Evolutionary conservation across 495 filamentous ascomycete species (phyloP).

Genomic region (Stereocaulon alpinum): DNA sequence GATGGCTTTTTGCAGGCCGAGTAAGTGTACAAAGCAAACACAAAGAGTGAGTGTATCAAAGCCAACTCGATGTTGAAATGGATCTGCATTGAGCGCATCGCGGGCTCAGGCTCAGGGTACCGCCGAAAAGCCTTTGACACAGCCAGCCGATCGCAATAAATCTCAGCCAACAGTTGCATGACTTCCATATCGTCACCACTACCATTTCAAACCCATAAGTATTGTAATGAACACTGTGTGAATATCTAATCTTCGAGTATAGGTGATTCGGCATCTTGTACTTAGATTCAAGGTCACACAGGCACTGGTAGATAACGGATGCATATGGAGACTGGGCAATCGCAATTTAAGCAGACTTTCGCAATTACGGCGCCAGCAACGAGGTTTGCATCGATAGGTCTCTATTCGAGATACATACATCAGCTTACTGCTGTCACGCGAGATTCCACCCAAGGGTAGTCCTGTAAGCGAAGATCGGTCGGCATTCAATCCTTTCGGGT

Average conservation of each 20-base stretch:
- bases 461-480: conserved; percentile 2
- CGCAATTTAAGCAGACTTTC: neutral
- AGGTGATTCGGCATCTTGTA: neutral
- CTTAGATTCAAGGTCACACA: neutral
- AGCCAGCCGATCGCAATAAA: too few species aligned
- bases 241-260: neutral
- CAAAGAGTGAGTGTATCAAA: too few species aligned
- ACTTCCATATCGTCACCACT: neutral
- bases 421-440: neutral
- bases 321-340: neutral
- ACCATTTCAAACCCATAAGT: neutral
- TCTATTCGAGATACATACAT: neutral
- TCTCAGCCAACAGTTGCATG: too few species aligned
- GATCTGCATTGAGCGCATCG: too few species aligned
- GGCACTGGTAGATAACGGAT: neutral
- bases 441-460: neutral
- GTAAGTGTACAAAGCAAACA: too few species aligned
- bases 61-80: too few species aligned
- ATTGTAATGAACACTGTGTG: neutral
- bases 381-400: neutral
- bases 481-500: neutral
- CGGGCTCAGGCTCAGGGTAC: too few species aligned
- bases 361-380: neutral
- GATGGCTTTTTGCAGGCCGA: too few species aligned
- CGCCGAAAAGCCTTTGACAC: too few species aligned